Evolutionary conservation across 176 grass and related monocot genomes (phyloP), one percentile per base, ranked within the genome.

Genomic region (Eremochloa ophiuroides): DNA sequence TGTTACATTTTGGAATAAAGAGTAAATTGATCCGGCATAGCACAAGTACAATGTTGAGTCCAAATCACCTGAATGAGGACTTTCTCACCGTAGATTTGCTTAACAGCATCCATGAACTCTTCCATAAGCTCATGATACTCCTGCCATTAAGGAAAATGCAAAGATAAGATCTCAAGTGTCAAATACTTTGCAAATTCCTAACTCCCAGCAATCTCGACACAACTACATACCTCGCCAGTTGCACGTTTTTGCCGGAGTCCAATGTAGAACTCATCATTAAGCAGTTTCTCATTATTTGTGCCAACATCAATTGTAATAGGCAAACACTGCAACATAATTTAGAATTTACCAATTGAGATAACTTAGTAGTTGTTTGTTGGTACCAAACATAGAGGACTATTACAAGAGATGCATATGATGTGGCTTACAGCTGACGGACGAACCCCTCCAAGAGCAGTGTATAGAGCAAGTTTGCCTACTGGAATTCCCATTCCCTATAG

Each of bases 401-500:
- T 65, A 58, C 47, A 80, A 33, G 9, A 37, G 65, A 66, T n/a
- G 42, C 15, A 62, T 51, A 40, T 28, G 62, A 59, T 81, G 62
- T 81, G 62, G 17, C 91, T 93, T 87, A 99, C 97, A 86, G 93
- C 76, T 90, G 97, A 99, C n/a, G 97, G 97, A 59, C 80, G 93
- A 80, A 99, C 85, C 66, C 97, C 97, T 88, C 97, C 97, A 38
- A 99, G 91, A 10, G 97, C 93, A 71, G 97, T 96, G 85, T 99
- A 99, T 22, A 99, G 87, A 86, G 97, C 84, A 90, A 99, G 97
- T 84, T 99, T 99, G 22, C 97, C 97, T 3, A 99, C 89, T 86
- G 97, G 97, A 88, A 99, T 99, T 85, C 97, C 97, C 97, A 99
- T 99, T 77, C 97, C 97, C 97, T 99, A 25, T 61, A 86, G 60